Evolutionary conservation across 2,329 filamentous ascomycete genomes (phyloP).

Genomic region (Calonectria montana): DNA sequence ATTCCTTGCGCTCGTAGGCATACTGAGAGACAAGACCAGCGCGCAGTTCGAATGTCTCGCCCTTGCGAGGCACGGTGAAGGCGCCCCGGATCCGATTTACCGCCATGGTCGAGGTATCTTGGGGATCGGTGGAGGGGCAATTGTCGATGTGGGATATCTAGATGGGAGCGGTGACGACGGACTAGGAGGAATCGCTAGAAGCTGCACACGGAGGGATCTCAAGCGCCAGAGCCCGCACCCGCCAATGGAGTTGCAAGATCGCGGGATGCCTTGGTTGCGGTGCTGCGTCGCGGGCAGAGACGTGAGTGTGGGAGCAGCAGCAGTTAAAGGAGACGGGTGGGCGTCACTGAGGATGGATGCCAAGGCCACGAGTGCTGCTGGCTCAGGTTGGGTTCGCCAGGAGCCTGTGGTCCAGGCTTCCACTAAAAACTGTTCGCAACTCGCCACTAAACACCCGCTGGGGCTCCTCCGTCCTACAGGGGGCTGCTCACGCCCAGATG

Average conservation of each 20-base stretch:
- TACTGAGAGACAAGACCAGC: slow-evolving; percentile 97
- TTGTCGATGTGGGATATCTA: slow-evolving; percentile 12
- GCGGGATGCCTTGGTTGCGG: slow-evolving; percentile 20
- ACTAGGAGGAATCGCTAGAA: slow-evolving; percentile 24
- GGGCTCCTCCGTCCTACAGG: background rate
- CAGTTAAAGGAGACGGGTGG: slow-evolving; percentile 35
- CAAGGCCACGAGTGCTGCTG: slow-evolving; percentile 40
- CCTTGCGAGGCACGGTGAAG: slow-evolving; percentile 92
- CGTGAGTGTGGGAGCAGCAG: slow-evolving; percentile 28
- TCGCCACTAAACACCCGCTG: background rate
- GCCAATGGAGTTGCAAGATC: slow-evolving; percentile 24
- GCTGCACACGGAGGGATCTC: slow-evolving; percentile 27
- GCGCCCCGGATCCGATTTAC: slow-evolving; percentile 96
- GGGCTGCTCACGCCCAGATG: slow-evolving; percentile 25
- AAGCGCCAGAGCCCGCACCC: slow-evolving; percentile 34
- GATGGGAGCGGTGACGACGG: slow-evolving; percentile 37
- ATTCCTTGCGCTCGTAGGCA: slow-evolving; percentile 98
- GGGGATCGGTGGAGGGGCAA: slow-evolving; percentile 18
- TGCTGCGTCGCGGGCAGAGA: slow-evolving; percentile 26
- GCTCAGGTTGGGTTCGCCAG: slow-evolving; percentile 6
- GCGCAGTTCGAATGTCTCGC: slow-evolving; percentile 97
- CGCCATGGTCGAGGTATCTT: slow-evolving; percentile 72
- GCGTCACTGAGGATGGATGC: slow-evolving; percentile 36
- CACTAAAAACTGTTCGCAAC: slow-evolving; percentile 24
- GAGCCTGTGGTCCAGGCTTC: slow-evolving; percentile 18